phyloP scores from a whole-genome alignment of 495 filamentous ascomycete genomes.

The Xylaria flabelliformis region DNA sequence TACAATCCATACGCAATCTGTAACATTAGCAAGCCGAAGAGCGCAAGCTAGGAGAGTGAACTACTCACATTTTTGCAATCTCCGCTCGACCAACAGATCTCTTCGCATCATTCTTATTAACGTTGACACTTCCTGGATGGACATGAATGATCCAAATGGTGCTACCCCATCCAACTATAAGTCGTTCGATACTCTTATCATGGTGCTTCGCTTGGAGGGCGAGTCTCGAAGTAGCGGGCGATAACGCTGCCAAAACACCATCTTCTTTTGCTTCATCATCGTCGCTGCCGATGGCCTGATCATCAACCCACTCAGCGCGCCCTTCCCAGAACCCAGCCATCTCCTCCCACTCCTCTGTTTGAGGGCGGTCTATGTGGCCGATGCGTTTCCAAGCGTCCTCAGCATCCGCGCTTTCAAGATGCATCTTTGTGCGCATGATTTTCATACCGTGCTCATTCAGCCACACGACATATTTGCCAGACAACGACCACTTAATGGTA shows the following conservation, averaged over 20 bases:
- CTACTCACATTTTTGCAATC: slow-evolving; percentile 84
- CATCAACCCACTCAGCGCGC: slow-evolving; percentile 89
- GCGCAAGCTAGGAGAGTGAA: not conserved
- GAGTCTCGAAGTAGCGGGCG: slow-evolving; percentile 54
- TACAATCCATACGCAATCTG: slow-evolving; percentile 93
- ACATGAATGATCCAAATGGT: slow-evolving; percentile 96
- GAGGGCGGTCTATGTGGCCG: slow-evolving; percentile 85
- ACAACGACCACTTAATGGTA: slow-evolving; percentile 89
- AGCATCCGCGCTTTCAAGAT: slow-evolving; percentile 74
- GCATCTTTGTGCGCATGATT: slow-evolving; percentile 90
- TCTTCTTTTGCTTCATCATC: slow-evolving; percentile 52
- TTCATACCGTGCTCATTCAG: slow-evolving; percentile 96
- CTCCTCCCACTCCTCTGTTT: slow-evolving; percentile 83
- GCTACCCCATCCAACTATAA: slow-evolving; percentile 93
- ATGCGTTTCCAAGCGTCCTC: slow-evolving; percentile 96
- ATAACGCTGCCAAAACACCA: slow-evolving; percentile 34
- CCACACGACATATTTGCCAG: slow-evolving; percentile 91
- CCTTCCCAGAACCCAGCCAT: slow-evolving; percentile 96
- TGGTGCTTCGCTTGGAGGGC: slow-evolving; percentile 52
- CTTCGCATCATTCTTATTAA: slow-evolving; percentile 73
- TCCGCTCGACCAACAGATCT: slow-evolving; percentile 80
- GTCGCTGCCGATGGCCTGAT: slow-evolving; percentile 67
- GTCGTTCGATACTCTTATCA: slow-evolving; percentile 68
- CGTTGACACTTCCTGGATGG: slow-evolving; percentile 72
- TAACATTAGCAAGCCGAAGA: slow-evolving; percentile 38